These are phyloP conservation scores for Macrolepiota dolichaula DNA, from an alignment of 768 basidiomycete species.

Conservation along the genomic window DNA sequence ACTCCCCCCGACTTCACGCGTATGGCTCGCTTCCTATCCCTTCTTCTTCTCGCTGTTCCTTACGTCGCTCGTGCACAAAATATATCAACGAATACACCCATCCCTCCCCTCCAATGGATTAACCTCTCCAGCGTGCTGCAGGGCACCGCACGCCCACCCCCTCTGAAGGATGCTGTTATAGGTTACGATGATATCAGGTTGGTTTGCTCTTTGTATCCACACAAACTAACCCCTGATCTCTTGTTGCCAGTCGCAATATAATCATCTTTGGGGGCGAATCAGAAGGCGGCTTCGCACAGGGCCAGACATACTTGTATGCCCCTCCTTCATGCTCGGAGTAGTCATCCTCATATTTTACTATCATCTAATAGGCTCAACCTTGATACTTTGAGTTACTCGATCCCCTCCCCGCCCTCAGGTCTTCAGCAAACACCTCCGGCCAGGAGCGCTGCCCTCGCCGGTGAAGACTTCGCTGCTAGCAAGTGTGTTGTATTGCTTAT, in stretches of 20 bases:
- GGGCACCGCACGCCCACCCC: slow-evolving; percentile 54
- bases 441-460: slow-evolving; percentile 61
- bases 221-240: slow-evolving; percentile 23
- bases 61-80: slow-evolving; percentile 35
- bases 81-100: slow-evolving; percentile 48
- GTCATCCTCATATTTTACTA: slow-evolving; percentile 11
- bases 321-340: not conserved
- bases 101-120: slow-evolving; percentile 74
- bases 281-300: slow-evolving; percentile 56
- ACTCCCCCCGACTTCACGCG: slow-evolving; percentile 12
- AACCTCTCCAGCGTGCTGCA: slow-evolving; percentile 57
- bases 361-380: slow-evolving; percentile 75
- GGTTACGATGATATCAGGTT: slow-evolving; percentile 54
- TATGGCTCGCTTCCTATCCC: slow-evolving; percentile 27
- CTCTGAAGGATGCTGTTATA: slow-evolving; percentile 69
- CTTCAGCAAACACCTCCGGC: slow-evolving; percentile 51
- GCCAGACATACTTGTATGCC: slow-evolving; percentile 65
- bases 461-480: slow-evolving; percentile 75
- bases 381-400: slow-evolving; percentile 56
- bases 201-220: slow-evolving; percentile 3
- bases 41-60: slow-evolving; percentile 24
- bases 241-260: slow-evolving; percentile 44
- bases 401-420: slow-evolving; percentile 47
- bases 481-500: slow-evolving; percentile 48
- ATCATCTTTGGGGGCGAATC: slow-evolving; percentile 79